phyloP scores from a whole-genome alignment of 169 alveolate genomes.

The Cryptosporidium meleagridis region DNA sequence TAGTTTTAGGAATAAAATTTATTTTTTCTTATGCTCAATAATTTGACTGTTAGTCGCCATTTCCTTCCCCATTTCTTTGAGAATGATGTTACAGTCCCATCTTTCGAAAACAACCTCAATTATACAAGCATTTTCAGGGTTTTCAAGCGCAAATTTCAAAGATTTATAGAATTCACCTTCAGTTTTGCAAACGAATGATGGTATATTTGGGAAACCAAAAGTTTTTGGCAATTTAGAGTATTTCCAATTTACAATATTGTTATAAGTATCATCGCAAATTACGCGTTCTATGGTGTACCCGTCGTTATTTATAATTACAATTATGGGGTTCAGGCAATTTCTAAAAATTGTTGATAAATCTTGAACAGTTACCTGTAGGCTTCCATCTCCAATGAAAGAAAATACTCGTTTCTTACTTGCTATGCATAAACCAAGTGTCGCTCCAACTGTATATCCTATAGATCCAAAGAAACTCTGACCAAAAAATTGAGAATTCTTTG shows the following conservation, averaged over 20 bases:
- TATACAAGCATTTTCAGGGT: conserved; percentile 72
- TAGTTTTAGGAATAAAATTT: background rate
- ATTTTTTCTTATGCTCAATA: conserved; percentile 4
- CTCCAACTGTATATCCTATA: conserved; percentile 80
- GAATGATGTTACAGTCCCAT: conserved; percentile 75
- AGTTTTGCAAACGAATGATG: conserved; percentile 57
- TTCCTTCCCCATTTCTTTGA: conserved; percentile 72
- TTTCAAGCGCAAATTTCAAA: conserved; percentile 14
- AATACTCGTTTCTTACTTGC: conserved; percentile 73
- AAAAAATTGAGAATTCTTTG: conserved; percentile 75
- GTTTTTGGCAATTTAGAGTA: conserved; percentile 57
- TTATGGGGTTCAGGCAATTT: conserved; percentile 66
- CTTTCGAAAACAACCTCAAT: conserved; percentile 76
- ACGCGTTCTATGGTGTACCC: conserved; percentile 80
- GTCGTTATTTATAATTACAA: conserved; percentile 77
- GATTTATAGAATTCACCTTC: conserved; percentile 74
- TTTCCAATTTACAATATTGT: conserved; percentile 78
- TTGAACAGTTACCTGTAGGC: conserved; percentile 79
- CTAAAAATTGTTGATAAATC: conserved; percentile 79
- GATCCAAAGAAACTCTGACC: conserved; percentile 79
- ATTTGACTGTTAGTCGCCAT: conserved; percentile 75
- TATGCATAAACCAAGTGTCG: conserved; percentile 74
- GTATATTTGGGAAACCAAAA: conserved; percentile 66
- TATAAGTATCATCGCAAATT: conserved; percentile 76
- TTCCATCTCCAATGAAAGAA: conserved; percentile 80